phyloP scores from a whole-genome alignment of 1,284 basidiomycete genomes.

The Ceratobasidium sp. region DNA sequence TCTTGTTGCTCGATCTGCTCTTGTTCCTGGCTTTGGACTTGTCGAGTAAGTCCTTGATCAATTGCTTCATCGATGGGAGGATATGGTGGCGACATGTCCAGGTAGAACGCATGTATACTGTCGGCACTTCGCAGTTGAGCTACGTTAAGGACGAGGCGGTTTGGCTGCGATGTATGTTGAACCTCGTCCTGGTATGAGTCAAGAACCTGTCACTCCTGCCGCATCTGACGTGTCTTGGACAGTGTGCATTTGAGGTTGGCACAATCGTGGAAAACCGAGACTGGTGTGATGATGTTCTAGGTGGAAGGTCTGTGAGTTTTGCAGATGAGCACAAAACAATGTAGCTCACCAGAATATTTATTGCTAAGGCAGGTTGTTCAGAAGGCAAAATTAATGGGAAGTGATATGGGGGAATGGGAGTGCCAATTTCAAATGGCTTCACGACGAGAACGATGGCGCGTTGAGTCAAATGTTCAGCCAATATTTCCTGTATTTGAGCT shows the following conservation, averaged over 20 bases:
- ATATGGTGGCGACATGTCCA: background rate
- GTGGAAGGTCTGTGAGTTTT: too few species aligned
- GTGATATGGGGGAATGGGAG: background rate
- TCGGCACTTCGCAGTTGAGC: background rate
- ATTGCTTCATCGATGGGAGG: background rate
- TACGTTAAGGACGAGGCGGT: background rate
- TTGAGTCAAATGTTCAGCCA: background rate
- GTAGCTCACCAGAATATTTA: background rate
- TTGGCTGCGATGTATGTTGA: background rate
- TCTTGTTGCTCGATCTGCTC: background rate
- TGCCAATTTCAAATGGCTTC: background rate
- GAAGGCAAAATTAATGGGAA: background rate
- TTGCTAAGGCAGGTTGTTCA: background rate
- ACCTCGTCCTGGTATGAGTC: background rate
- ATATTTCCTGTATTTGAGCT: background rate
- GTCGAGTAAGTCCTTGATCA: background rate
- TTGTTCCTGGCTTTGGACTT: background rate
- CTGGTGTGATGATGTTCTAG: too few species aligned
- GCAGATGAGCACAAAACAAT: too few species aligned
- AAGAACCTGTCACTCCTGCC: background rate
- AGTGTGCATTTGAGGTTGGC: background rate
- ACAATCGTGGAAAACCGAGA: background rate
- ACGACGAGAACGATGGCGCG: background rate
- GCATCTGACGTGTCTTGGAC: background rate
- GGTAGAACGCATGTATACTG: background rate